Evolutionary conservation across 108 stramenopile species (phyloP).

Genomic region (Tribonema minus): DNA sequence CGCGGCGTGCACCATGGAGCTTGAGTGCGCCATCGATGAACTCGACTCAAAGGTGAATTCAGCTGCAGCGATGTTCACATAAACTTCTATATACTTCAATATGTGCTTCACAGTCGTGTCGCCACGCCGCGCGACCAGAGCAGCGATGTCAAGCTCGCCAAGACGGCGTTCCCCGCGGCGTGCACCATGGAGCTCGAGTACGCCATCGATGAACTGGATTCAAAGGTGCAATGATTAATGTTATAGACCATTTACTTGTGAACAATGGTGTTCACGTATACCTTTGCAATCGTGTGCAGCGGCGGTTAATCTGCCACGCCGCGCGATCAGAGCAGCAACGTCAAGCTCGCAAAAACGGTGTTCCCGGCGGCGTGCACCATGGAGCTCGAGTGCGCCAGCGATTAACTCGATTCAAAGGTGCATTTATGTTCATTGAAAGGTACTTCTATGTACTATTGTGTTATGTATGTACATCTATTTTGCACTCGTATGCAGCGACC

Average conservation of each 20-base stretch:
- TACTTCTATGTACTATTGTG: background rate
- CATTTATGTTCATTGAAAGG: background rate
- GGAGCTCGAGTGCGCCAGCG: conserved; percentile 1
- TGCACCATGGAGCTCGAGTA: background rate
- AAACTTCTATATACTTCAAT: background rate
- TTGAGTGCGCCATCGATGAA: background rate
- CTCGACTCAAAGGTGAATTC: background rate
- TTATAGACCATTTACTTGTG: no score
- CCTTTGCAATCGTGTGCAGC: background rate
- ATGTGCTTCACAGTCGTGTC: background rate
- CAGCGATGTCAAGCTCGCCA: no score
- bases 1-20: conserved; percentile 16
- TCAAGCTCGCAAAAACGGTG: background rate
- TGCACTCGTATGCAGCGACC: background rate
- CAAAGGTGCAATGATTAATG: background rate
- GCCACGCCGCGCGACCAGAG: background rate
- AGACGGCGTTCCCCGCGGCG: background rate
- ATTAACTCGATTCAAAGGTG: no score
- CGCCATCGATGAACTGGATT: conserved; percentile 23
- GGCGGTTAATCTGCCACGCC: background rate
- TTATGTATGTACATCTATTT: background rate
- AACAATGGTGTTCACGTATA: background rate
- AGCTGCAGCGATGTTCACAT: background rate
- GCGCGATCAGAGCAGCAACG: background rate
- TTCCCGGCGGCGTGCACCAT: background rate